Evolutionary conservation across 805 yeast species (phyloP).

Genomic region (Grigorovia humatica): DNA sequence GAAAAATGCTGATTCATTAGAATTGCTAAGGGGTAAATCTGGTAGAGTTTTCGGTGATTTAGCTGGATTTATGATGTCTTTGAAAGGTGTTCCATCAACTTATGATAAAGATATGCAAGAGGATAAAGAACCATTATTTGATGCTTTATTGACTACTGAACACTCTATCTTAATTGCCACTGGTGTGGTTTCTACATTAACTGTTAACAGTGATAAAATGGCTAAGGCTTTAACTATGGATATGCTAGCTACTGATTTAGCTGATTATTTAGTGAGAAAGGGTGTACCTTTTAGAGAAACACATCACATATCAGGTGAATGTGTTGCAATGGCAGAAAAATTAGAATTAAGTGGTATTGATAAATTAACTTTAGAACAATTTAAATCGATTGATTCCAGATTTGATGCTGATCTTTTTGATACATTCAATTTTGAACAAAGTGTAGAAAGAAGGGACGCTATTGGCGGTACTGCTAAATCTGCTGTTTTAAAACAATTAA

Average conservation of each 20-base stretch:
- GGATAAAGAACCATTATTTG: conserved; percentile 97
- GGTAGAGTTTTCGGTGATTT: conserved; percentile 95
- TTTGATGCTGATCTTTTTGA: conserved; percentile 72
- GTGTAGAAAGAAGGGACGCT: conserved; percentile 94
- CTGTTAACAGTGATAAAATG: conserved; percentile 68
- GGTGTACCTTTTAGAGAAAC: conserved; percentile 99
- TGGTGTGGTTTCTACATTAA: conserved; percentile 86
- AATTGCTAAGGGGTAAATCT: conserved; percentile 88
- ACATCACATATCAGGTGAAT: conserved; percentile 96
- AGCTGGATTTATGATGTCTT: conserved; percentile 91
- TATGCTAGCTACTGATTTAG: conserved; percentile 97
- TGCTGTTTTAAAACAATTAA: conserved; percentile 74
- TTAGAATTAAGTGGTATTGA: conserved; percentile 73
- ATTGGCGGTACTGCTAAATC: conserved; percentile 94
- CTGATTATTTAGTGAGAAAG: conserved; percentile 92
- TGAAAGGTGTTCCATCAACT: conserved; percentile 95
- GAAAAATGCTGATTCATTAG: conserved; percentile 95
- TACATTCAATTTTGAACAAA: conserved; percentile 84
- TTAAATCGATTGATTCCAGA: conserved; percentile 66
- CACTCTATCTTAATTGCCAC: conserved; percentile 92
- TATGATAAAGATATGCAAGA: conserved; percentile 98
- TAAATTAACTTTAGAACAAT: conserved; percentile 66
- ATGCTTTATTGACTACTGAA: conserved; percentile 78
- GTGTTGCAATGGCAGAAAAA: conserved; percentile 87
- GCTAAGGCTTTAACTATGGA: conserved; percentile 89